These are phyloP conservation scores for Coemansia linderi DNA, from an alignment of 371 early-diverging fungal genomes.

Conservation along the genomic window DNA sequence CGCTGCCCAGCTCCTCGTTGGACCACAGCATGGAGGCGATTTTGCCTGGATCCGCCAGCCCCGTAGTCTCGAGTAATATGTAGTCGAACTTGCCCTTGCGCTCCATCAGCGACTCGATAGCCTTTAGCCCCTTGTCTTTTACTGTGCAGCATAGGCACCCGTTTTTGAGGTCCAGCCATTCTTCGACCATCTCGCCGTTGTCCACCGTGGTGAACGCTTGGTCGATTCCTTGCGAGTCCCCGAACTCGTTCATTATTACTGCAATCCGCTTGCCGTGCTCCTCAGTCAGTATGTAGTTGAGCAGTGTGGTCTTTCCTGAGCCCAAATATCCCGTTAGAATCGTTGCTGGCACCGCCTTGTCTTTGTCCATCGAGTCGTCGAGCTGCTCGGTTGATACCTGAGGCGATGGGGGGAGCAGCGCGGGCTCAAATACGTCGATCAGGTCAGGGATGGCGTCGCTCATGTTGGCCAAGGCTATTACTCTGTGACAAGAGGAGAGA, in stretches of 20 bases:
- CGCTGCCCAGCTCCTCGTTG: conserved; percentile 88
- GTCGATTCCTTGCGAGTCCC: conserved; percentile 88
- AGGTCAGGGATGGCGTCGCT: conserved; percentile 63
- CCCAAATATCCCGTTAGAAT: conserved; percentile 85
- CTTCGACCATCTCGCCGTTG: conserved; percentile 84
- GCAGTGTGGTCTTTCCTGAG: conserved; percentile 92
- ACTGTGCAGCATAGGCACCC: conserved; percentile 97
- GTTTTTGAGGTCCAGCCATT: conserved; percentile 95
- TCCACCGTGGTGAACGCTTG: conserved; percentile 78
- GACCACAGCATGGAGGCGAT: conserved; percentile 97
- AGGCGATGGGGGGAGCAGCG: background rate
- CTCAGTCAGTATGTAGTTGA: conserved; percentile 86
- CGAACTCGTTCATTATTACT: conserved; percentile 90
- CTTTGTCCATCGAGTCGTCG: conserved; percentile 8
- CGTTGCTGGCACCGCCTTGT: conserved; percentile 70
- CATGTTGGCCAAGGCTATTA: background rate
- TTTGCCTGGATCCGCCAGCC: conserved; percentile 65
- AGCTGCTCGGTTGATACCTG: background rate
- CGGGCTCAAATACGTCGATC: conserved; percentile 22
- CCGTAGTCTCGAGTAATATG: conserved; percentile 92
- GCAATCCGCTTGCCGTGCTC: conserved; percentile 93
- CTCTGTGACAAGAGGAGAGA: background rate
- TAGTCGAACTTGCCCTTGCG: conserved; percentile 91
- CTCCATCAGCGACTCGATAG: conserved; percentile 91
- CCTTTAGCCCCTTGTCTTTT: conserved; percentile 94